A percentile compares a stretch with the other conserved stretches of the same genome.
These are phyloP conservation scores for Ceratobasidium theobromae DNA, from an alignment of 1,284 basidiomycete genomes.

Conservation along the genomic window DNA sequence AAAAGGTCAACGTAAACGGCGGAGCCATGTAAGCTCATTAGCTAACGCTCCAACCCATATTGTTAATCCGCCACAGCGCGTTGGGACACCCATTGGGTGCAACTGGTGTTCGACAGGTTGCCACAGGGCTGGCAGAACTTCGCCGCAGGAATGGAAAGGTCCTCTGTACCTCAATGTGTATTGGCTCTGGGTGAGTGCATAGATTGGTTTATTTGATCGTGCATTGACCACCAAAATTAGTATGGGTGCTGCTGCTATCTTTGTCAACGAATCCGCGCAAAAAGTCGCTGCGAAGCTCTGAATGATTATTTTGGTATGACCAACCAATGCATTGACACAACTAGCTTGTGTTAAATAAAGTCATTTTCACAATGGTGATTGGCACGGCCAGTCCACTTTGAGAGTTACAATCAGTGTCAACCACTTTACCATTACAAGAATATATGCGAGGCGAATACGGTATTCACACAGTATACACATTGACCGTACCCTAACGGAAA, in stretches of 20 bases:
- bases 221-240: slow-evolving; percentile 71
- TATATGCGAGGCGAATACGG: no score
- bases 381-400: no score
- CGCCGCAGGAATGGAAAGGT: slow-evolving; percentile 64
- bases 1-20: slow-evolving; percentile 50
- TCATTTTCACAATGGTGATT: no score
- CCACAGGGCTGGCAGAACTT: slow-evolving; percentile 80
- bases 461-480: no score
- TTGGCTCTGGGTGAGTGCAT: slow-evolving; percentile 17
- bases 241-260: slow-evolving; percentile 83
- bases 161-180: slow-evolving; percentile 52
- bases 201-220: neutral
- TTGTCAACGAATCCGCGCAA: slow-evolving; percentile 63
- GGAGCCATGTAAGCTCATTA: slow-evolving; percentile 40
- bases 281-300: slow-evolving; percentile 28
- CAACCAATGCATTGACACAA: neutral
- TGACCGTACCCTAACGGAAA: no score
- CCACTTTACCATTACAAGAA: no score
- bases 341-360: no score
- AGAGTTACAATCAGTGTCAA: no score
- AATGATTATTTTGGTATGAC: neutral
- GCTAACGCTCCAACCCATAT: no score
- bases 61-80: slow-evolving; percentile 29
- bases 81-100: slow-evolving; percentile 39
- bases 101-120: slow-evolving; percentile 83